Evolutionary conservation across 495 filamentous ascomycete species (phyloP).

Genomic region (Neurospora intermedia): DNA sequence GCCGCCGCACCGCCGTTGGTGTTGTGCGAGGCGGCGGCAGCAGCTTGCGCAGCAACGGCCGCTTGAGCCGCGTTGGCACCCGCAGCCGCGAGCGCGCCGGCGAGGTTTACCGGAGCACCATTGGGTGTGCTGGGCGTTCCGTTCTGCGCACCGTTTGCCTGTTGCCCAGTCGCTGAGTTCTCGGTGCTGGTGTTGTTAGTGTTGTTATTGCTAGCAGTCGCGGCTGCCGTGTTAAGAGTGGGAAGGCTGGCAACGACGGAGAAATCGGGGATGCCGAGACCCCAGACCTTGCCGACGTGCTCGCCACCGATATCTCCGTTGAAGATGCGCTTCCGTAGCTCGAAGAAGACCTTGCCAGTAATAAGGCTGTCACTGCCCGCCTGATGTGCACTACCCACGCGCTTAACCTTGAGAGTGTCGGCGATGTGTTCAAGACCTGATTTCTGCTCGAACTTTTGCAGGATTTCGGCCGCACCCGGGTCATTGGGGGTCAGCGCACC

Average conservation of each 20-base stretch:
- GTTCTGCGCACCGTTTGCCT: conserved; percentile 37
- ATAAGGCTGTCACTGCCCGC: conserved; percentile 86
- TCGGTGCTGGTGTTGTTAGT: background rate
- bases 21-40: conserved; percentile 28
- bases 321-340: conserved; percentile 75
- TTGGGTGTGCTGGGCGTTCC: conserved; percentile 67
- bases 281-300: conserved; percentile 80
- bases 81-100: conserved; percentile 48
- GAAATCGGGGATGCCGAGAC: conserved; percentile 51
- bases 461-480: conserved; percentile 50
- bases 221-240: conserved; percentile 13
- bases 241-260: conserved; percentile 35
- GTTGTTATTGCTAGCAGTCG: background rate
- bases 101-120: conserved; percentile 41
- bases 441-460: conserved; percentile 73
- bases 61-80: background rate
- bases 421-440: conserved; percentile 87
- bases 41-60: background rate
- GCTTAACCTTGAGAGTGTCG: conserved; percentile 79
- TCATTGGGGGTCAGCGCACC: conserved; percentile 57
- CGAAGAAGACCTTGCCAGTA: conserved; percentile 89
- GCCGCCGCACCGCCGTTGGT: conserved; percentile 24
- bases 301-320: conserved; percentile 67
- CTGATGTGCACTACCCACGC: conserved; percentile 76
- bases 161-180: conserved; percentile 12